Conservation (phyloP, 2,329 filamentous ascomycete species). For the Pestalotiopsis sp. region DNA sequence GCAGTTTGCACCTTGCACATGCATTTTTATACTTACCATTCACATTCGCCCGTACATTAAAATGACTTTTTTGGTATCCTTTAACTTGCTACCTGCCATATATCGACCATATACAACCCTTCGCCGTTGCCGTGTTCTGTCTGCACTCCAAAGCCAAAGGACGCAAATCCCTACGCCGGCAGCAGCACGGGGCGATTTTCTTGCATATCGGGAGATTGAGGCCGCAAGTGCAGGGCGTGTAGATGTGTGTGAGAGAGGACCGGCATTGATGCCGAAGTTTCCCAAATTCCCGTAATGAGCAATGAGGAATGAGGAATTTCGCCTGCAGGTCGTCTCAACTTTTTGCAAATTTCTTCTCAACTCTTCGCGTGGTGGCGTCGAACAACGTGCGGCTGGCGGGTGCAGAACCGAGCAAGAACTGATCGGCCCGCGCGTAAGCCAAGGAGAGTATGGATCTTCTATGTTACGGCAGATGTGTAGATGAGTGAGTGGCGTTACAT, state of each 20-base stretch:
- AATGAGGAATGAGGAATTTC: neutral
- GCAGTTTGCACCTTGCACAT: neutral
- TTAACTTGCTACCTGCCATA: too few relatives aligned
- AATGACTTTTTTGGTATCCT: too few relatives aligned
- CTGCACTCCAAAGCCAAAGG: neutral
- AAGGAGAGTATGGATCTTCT: neutral
- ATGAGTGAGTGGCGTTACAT: too few relatives aligned
- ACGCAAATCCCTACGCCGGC: neutral
- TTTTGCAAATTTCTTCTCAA: neutral
- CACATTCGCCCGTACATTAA: too few relatives aligned
- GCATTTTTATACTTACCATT: neutral
- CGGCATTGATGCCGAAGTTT: conserved; percentile 18
- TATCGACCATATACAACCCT: too few relatives aligned
- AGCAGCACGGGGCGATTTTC: conserved; percentile 24
- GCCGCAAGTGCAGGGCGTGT: conserved; percentile 27
- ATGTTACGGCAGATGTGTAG: too few relatives aligned
- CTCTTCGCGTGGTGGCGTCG: neutral
- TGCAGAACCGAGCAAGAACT: conserved; percentile 3
- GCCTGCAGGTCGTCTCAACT: neutral
- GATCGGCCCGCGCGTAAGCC: neutral
- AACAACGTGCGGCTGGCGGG: neutral
- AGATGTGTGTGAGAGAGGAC: conserved; percentile 23
- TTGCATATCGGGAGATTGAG: conserved; percentile 28
- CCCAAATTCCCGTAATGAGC: neutral
- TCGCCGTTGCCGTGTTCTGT: neutral